Conservation (phyloP, 179 eudicot genomes). For the Patellifolia procumbens region DNA sequence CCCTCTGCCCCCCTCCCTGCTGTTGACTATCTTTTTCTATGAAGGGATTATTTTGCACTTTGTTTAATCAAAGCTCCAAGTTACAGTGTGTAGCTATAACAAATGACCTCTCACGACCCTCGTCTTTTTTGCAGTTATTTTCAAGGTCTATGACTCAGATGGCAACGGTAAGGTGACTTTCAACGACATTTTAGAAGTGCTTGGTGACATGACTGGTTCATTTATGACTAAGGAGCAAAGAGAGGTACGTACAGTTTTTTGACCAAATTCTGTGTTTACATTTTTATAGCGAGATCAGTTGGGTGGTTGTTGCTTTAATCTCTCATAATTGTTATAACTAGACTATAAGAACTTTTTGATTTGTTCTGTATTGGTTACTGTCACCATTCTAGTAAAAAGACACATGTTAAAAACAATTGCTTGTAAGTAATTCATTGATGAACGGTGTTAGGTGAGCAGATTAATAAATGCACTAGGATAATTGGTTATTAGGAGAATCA, state of each 20-base stretch:
- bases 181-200: slow-evolving; percentile 70
- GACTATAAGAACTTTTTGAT: too few relatives aligned
- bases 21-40: neutral
- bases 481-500: neutral
- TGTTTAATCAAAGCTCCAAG: slow-evolving; percentile 11
- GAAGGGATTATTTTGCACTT: neutral
- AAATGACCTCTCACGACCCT: neutral
- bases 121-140: slow-evolving; percentile 58
- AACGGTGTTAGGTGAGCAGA: neutral
- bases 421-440: neutral
- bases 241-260: slow-evolving; percentile 54
- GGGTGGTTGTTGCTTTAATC: neutral
- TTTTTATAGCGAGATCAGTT: neutral
- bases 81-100: slow-evolving; percentile 1
- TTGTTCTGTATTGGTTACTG: neutral
- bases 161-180: slow-evolving; percentile 86
- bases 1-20: too few relatives aligned
- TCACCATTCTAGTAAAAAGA: neutral
- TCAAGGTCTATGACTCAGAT: slow-evolving; percentile 84
- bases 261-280: neutral
- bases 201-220: slow-evolving; percentile 79
- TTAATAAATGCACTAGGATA: neutral
- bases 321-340: neutral
- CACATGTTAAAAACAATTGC: neutral
- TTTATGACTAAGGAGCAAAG: slow-evolving; percentile 84